Conservation (phyloP, 1,139 yeast species). For the Candida neerlandica region DNA sequence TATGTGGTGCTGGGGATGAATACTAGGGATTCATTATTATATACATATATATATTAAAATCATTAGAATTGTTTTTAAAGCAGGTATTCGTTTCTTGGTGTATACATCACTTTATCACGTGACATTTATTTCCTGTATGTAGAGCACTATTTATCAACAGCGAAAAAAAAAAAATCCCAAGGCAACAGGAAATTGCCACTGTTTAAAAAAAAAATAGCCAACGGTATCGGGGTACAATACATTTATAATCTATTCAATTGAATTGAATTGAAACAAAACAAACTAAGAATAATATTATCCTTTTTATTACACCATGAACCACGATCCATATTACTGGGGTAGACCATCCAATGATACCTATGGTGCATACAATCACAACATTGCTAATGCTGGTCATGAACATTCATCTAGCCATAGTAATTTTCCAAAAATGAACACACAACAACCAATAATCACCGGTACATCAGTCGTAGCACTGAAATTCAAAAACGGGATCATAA, state of each 20-base stretch:
- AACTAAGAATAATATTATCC: neutral
- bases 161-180: neutral
- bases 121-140: neutral
- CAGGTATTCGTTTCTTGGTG: too few relatives aligned
- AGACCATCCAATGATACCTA: slow-evolving; percentile 83
- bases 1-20: slow-evolving; percentile 32
- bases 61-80: too few relatives aligned
- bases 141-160: neutral
- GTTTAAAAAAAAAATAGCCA: neutral
- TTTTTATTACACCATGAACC: slow-evolving; percentile 61
- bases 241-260: neutral
- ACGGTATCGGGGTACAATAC: too few relatives aligned
- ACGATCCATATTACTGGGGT: slow-evolving; percentile 95
- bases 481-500: slow-evolving; percentile 83
- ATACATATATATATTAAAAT: too few relatives aligned
- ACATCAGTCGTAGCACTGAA: slow-evolving; percentile 92
- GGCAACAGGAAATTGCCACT: slow-evolving; percentile 6
- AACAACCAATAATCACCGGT: slow-evolving; percentile 94
- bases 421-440: slow-evolving; percentile 83
- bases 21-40: neutral
- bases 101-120: too few relatives aligned
- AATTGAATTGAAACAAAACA: neutral
- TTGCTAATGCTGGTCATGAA: slow-evolving; percentile 55
- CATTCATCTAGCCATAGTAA: slow-evolving; percentile 18
- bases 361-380: slow-evolving; percentile 73